Base-by-base conservation (phyloP, 106 monocot species). In the Acanthochlamys bracteata region DNA sequence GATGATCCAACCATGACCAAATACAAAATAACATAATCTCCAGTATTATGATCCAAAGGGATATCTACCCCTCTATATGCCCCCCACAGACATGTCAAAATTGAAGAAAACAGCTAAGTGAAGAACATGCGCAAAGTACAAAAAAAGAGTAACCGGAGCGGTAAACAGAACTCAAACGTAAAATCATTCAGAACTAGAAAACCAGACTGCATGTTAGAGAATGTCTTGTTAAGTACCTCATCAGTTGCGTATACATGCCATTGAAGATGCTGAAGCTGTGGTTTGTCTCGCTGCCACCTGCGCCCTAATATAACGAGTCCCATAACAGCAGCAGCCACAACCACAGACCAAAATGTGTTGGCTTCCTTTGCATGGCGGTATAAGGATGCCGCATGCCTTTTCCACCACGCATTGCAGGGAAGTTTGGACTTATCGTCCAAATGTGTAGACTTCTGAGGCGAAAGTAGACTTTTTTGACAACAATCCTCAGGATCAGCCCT, bases 241-340 rank as follows among this genome's bases (percentile, higher is more conserved):
- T 63, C 47, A 33, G 54, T 64, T 27, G 65, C 47, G 20, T 16
- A 43, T 58, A 78, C 69, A 1, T 67, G 71, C 64, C 69, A 69
- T 39, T 71, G 79, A 55, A 86, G 54, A 53, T 83, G 77, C 20
- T 78, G 72, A 63, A 72, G 46, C 53, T 83, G 89, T 33, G 56
- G 68, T 63, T 82, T 85, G 20, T 85, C 89, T 39, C 69, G 74
- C 55, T 80, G 83, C 89, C 89, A 89, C 61, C 70, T 70, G 10
- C 71, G 73, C 41, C 93, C 93, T 41, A 94, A 67, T 55, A 94
- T 79, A 23, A 90, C 84, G 67, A 94, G 60, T 0, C 93, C 93
- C 65, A 89, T 79, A 19, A 94, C 57, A 24, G 89, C 79, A 54
- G 93, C 84, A 75, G 93, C 89, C 15, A 94, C 82, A 69, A 74